Conservation (phyloP, 257 asterid species). For the Datura wrightii region DNA sequence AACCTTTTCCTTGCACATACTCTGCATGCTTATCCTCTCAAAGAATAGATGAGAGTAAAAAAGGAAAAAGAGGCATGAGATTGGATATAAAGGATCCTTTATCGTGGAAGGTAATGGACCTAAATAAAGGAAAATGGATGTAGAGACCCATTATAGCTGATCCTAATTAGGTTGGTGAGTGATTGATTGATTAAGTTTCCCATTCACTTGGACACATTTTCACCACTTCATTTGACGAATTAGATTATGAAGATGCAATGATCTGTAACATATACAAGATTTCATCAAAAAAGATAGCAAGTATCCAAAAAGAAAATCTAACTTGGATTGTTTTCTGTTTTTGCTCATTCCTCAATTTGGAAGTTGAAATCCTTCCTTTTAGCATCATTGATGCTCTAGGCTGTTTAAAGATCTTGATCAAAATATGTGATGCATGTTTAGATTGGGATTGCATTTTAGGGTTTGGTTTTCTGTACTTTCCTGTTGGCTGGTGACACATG, state of each 20-base stretch:
- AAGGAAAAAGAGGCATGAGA: background rate
- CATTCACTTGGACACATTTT: background rate
- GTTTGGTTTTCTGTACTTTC: background rate
- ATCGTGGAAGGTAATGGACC: constrained; percentile 7
- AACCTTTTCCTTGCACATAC: background rate
- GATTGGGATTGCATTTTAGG: background rate
- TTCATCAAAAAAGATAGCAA: background rate
- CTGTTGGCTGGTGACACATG: background rate
- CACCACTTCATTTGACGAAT: background rate
- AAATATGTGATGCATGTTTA: background rate
- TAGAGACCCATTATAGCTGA: constrained; percentile 2
- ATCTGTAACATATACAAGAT: background rate
- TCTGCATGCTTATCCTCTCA: background rate
- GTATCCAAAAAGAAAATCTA: background rate
- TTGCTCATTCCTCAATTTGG: background rate
- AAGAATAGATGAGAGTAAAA: background rate
- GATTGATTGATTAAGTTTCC: constrained; percentile 12
- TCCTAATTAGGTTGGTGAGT: background rate
- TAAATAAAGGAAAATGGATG: background rate
- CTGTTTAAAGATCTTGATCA: background rate
- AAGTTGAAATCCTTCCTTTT: background rate
- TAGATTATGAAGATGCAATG: background rate
- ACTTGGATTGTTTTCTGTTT: constrained; percentile 7
- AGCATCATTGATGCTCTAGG: background rate
- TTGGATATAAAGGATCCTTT: constrained; percentile 10